Base-by-base conservation (phyloP, 176 grass and related monocot species). In the Tillandsia leiboldiana region DNA sequence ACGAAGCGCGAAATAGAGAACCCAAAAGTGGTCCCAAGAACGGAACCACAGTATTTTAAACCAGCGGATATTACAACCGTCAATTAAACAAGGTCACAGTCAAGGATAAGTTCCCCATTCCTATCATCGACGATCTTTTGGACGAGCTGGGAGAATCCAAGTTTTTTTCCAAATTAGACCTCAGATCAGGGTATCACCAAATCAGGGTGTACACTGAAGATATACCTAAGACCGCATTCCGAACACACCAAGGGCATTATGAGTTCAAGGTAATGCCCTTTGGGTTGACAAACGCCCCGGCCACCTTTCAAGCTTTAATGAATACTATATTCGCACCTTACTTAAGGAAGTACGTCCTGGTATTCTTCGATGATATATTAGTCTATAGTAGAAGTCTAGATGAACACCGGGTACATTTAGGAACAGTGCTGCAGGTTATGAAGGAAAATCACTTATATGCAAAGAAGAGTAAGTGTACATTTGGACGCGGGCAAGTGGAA, bases 281-380 rank as follows among this genome's bases (percentile, higher is more conserved):
- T 12, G 50, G 50, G 2, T 11, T 73, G 4, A 53, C 48, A 7
- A 52, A 52, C 12, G 1, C 50, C 0, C 50, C 50, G 50, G 12
- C 50, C 10, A 52, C 50, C 50, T 52, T 52, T 12, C 1, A 52
- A 52, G 51, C 10, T 0, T 52, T 52, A 12, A 52, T 12, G 10
- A 52, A 52, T 12, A 1, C 0, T 0, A 2, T 68, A 1, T 33
- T 77, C 1, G 3, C 13, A 27, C 9, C 9, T 15, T 14, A 50
- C 8, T 3, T 68, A 5, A 49, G 26, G 8, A 78, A 62, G 2
- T n/a, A n/a, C n/a, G n/a, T n/a, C n/a, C n/a, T n/a, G n/a, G n/a
- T n/a, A n/a, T n/a, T n/a, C n/a, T n/a, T 76, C 7, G 23, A 68
- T 57, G 50, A 68, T 29, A 76, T 76, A 0, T 1, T 76, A 11